Conservation (phyloP, 2,329 filamentous ascomycete genomes). For the Colletotrichum tropicicola region DNA sequence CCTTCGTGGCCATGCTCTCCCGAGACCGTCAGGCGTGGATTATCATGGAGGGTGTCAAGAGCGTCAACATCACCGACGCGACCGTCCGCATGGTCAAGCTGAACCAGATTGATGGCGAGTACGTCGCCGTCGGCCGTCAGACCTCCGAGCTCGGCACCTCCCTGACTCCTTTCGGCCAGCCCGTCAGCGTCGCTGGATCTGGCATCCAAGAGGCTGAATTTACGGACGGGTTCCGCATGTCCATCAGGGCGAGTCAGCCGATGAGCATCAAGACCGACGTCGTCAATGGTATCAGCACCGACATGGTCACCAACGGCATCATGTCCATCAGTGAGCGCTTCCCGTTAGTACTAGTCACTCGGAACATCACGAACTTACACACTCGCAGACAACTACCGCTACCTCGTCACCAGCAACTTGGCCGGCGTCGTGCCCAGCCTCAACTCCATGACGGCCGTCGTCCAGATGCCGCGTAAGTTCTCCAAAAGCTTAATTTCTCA, state of each 20-base stretch:
- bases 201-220: constrained; percentile 35
- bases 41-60: constrained; percentile 32
- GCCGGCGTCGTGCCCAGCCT: constrained; percentile 32
- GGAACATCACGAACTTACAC: neutral
- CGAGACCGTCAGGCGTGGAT: constrained; percentile 34
- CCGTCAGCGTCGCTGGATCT: constrained; percentile 31
- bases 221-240: constrained; percentile 34
- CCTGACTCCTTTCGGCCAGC: constrained; percentile 32
- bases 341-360: neutral
- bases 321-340: constrained; percentile 31
- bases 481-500: neutral
- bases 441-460: constrained; percentile 33
- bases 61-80: constrained; percentile 34
- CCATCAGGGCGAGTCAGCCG: constrained; percentile 33
- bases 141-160: constrained; percentile 31
- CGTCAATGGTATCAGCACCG: constrained; percentile 34
- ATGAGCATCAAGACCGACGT: constrained; percentile 33
- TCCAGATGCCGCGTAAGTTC: constrained; percentile 33
- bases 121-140: constrained; percentile 33
- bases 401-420: constrained; percentile 34
- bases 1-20: constrained; percentile 33
- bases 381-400: constrained; percentile 32
- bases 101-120: constrained; percentile 34
- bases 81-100: constrained; percentile 34
- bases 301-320: constrained; percentile 32